Conservation (phyloP, 2,329 filamentous ascomycete genomes). For the Chrysoporthe cubensis region DNA sequence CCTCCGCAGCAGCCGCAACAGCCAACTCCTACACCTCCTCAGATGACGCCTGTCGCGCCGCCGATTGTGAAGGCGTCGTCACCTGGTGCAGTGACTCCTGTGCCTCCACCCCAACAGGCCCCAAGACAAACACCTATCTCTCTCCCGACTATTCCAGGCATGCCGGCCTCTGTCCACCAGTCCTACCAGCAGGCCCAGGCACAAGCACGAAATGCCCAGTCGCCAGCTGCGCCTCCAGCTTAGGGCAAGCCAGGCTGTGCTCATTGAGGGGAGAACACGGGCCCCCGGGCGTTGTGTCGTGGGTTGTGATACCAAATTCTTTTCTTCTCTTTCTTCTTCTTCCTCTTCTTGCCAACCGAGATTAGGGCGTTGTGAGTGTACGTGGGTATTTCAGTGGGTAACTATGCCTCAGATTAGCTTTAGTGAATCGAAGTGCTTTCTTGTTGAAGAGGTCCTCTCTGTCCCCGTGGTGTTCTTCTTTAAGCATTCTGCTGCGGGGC, state of each 20-base stretch:
- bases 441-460: neutral
- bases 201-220: constrained; percentile 19
- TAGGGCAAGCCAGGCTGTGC: neutral
- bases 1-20: constrained; percentile 21
- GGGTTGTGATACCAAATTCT: neutral
- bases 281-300: neutral
- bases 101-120: neutral
- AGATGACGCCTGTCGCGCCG: constrained; percentile 4
- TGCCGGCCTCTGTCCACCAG: constrained; percentile 29
- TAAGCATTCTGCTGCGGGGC: no score
- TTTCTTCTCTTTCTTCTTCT: neutral
- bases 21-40: constrained; percentile 1
- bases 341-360: neutral
- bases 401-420: neutral
- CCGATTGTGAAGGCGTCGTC: constrained; percentile 1
- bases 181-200: constrained; percentile 27
- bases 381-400: neutral
- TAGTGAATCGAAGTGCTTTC: neutral
- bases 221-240: constrained; percentile 15
- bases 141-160: constrained; percentile 26
- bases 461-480: neutral
- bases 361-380: neutral
- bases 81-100: neutral
- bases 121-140: constrained; percentile 27
- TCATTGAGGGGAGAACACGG: neutral